Percentiles rank a stretch among this genome's conserved stretches.
Evolutionary conservation across 2,329 filamentous ascomycete genomes (phyloP).

Genomic region (Diplodia scrobiculata): DNA sequence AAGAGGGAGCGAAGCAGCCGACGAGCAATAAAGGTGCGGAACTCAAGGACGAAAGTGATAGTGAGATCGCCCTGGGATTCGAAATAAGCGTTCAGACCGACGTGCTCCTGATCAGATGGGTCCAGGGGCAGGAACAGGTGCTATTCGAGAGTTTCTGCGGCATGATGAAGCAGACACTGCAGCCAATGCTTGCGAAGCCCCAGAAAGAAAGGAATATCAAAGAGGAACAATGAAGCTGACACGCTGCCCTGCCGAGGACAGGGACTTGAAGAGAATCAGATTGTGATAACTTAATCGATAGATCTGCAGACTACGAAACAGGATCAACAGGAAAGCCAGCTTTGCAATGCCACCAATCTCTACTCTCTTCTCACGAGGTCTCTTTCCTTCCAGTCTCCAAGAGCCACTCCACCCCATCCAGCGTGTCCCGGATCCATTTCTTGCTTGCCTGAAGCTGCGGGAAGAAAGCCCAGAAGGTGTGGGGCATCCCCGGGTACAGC

Average conservation of each 20-base stretch:
- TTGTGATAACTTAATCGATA: conserved; percentile 3
- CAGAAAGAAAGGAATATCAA: conserved; percentile 11
- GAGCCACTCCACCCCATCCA: conserved; percentile 20
- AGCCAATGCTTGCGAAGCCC: conserved; percentile 8
- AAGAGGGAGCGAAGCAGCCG: conserved; percentile 6
- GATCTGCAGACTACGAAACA: not conserved
- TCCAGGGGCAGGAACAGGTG: conserved; percentile 70
- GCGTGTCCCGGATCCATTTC: conserved; percentile 26
- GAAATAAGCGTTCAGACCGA: conserved; percentile 39
- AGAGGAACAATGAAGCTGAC: conserved; percentile 18
- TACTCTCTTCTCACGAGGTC: not conserved
- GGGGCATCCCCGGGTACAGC: conserved; percentile 49
- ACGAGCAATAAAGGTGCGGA: conserved; percentile 24
- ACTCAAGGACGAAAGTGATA: conserved; percentile 40
- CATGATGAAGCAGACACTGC: conserved; percentile 14
- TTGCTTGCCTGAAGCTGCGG: conserved; percentile 37
- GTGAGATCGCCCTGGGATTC: conserved; percentile 46
- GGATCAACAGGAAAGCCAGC: not conserved
- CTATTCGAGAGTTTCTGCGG: conserved; percentile 79
- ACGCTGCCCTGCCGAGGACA: conserved; percentile 1
- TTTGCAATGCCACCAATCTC: not conserved
- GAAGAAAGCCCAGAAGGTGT: conserved; percentile 46
- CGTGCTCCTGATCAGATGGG: conserved; percentile 62
- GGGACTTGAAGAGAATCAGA: not conserved
- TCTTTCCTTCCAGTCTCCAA: conserved; percentile 9